Evolutionary conservation across 345 rosid species (phyloP), one percentile per base, ranked within the genome.

Genomic region (Anastatica hierochuntica): DNA sequence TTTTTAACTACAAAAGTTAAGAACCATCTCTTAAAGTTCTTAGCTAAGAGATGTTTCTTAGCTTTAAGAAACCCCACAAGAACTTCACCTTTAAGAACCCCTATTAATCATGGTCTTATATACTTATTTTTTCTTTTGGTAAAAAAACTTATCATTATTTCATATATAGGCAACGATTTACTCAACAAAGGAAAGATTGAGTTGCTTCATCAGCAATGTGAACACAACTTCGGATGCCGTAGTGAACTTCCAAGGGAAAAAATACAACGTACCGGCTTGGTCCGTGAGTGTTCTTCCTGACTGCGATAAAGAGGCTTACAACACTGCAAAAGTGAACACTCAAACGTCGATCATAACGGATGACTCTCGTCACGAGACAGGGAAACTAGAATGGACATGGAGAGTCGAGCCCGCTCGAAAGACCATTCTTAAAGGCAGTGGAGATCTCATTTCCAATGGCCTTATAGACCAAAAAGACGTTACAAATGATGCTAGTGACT

Each of bases 211-310:
- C n/a, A 59, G 71, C 4, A 84, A 80, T 30, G 66, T 56, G 13
- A 76, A 88, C 47, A 8, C 42, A 1, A 33, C 64, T 6, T 41
- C 60, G 2, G 86, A 82, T 62, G 79, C 74, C 11, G 29, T 55
- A 4, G 50, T 88, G 30, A 66, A 16, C n/a, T 82, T 74, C 64
- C 59, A 54, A 54, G 94, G 84, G 13, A 63, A 39, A 24, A 16
- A 48, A 0, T 76, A 72, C 18, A 43, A 10, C 8, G 53, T 87
- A 33, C 94, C 89, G 0, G 81, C 94, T 3, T 79, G 92, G 86
- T 83, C 92, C 14, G 83, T 86, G 11, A 78, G 77, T 47, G 67
- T 88, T 43, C 82, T 84, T 46, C 84, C 84, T 1, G 81, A 83
- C 10, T 83, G 92, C 37, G 40, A 57, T 8, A 71, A 56, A 2